Evolutionary conservation across 345 rosid genomes (phyloP).

Genomic region (Salix suchowensis): DNA sequence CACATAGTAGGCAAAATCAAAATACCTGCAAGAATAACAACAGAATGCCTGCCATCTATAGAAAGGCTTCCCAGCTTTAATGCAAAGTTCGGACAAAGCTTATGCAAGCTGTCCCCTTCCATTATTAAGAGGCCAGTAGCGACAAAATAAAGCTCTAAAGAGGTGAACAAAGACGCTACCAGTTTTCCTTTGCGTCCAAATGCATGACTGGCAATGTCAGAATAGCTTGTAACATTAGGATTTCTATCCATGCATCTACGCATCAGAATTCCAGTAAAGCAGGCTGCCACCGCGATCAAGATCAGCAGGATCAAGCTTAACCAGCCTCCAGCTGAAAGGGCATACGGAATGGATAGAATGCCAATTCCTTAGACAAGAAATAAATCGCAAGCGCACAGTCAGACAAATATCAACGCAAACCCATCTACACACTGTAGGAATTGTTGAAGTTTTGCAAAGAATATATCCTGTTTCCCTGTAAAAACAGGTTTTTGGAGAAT

Average conservation of each 20-base stretch:
- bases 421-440: no score
- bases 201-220: conserved; percentile 35
- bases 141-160: conserved; percentile 42
- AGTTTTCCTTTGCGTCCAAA: conserved; percentile 42
- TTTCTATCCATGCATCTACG: conserved; percentile 36
- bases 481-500: no score
- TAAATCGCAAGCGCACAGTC: no score
- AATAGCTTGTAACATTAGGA: conserved; percentile 27
- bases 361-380: conserved; percentile 29
- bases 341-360: conserved; percentile 43
- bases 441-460: no score
- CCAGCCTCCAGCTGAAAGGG: conserved; percentile 49
- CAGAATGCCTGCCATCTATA: conserved; percentile 28
- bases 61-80: conserved; percentile 22
- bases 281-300: conserved; percentile 32
- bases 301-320: conserved; percentile 35
- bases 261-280: conserved; percentile 35
- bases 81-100: conserved; percentile 33
- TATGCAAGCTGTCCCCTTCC: conserved; percentile 46
- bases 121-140: conserved; percentile 41
- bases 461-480: no score
- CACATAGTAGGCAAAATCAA: conserved; percentile 40
- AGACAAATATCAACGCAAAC: no score
- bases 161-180: conserved; percentile 35
- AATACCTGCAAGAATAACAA: conserved; percentile 26